Evolutionary conservation across 129 eudicot genomes (phyloP), one percentile per base, ranked within the genome.

Genomic region (Pseudognaphalium luteoalbum): DNA sequence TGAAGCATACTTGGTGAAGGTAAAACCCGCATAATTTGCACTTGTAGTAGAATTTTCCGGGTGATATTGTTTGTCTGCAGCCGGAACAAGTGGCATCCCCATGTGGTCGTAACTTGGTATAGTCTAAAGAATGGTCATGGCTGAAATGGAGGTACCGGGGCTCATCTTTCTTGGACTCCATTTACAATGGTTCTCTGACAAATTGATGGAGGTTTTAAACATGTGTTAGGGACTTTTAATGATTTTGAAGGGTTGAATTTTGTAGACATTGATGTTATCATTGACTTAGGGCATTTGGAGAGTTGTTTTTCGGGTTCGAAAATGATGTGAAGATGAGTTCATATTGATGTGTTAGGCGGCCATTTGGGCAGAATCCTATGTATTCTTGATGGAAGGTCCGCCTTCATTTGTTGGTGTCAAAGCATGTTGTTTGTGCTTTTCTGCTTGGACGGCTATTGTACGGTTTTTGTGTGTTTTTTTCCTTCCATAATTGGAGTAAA

Each of bases 1-100:
- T 83, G 83, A 83, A 82, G 77, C 93, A 88, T 2, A 74, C 72
- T 82, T 86, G 89, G 76, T 88, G 93, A 66, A 88, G 93, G 80
- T 74, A 85, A 68, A 83, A 88, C 0, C 79, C 69, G 58, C 93
- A 88, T 37, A 66, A 50, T 59, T 81, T 79, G 83, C 93, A 88
- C 33, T 80, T 78, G 82, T 88, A 83, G 82, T 75, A 86, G 80
- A 58, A 73, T 16, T 80, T 83, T 62, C 79, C 81, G 0, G 84
- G 79, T 8, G 72, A 57, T 25, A 88, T 76, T 3, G 74, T 68
- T 7, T 73, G 85, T 21, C 72, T 77, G 85, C 93, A 88, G 61
- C 82, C 86, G 14, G 80, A 79, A 32, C 93, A 88, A n/a, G 74
- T 20, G n/a, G 83, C 71, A 62, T 32, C 32, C 16, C 28, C 51